Evolutionary conservation across 371 early-diverging fungal species (phyloP).

Genomic region (Lichtheimia hyalospora): DNA sequence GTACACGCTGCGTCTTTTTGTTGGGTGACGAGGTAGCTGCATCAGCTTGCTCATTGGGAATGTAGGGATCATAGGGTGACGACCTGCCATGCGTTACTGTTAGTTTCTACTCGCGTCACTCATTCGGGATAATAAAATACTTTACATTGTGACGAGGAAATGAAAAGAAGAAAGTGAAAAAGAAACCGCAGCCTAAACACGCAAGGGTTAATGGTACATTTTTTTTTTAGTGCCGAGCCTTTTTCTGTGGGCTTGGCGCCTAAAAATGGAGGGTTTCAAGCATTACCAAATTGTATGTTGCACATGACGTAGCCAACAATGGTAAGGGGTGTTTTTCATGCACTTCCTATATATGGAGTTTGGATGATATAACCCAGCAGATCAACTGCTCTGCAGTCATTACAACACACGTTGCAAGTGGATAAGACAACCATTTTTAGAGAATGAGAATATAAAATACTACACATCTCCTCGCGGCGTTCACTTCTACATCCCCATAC

Average conservation of each 20-base stretch:
- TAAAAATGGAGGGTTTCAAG: no score
- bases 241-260: background rate
- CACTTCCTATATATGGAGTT: no score
- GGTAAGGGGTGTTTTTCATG: no score
- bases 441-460: no score
- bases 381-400: no score
- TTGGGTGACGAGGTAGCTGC: constrained; percentile 8
- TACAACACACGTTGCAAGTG: no score
- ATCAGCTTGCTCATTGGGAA: constrained; percentile 29
- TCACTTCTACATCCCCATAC: no score
- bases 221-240: background rate
- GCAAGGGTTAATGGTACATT: background rate
- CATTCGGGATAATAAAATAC: background rate
- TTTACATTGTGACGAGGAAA: background rate
- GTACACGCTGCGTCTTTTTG: constrained; percentile 63
- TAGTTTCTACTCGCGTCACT: background rate
- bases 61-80: constrained; percentile 46
- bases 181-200: background rate
- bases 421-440: no score
- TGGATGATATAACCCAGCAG: no score
- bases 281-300: no score
- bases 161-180: constrained; percentile 1
- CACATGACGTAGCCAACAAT: no score
- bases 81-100: constrained; percentile 18
- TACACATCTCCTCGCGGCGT: no score